Evolutionary conservation across 2,329 filamentous ascomycete genomes (phyloP), one percentile per base, ranked within the genome.

Genomic region (Aspergillus oerlinghausenensis): DNA sequence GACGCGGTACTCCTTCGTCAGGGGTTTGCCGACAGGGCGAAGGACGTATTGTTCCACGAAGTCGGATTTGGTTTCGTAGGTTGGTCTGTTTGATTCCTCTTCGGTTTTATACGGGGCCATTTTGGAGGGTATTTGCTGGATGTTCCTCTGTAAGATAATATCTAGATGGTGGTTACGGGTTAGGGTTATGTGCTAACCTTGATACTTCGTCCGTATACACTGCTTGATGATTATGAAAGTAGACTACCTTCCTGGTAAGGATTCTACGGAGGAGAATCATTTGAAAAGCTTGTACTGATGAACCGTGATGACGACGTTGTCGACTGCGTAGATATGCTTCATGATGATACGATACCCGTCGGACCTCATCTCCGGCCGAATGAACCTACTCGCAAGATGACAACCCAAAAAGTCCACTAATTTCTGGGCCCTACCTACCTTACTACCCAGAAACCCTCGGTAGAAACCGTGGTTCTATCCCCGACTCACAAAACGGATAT

Each of bases 1-100:
- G 78, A 95, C 85, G 72, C 91, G 89, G 83, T 94, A 89, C 83
- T 95, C 90, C 73, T 93, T 80, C 67, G 90, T 95, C 82, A 93
- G 86, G 70, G 89, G 84, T 68, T 88, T 84, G 67, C 81, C 91
- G 72, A 92, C 82, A 83, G 92, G 93, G 80, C 90, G 86, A 6
- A 47, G 43, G 42, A 23, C 43, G 21, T 47, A 47, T 4, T 25
- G 11, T 23, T 23, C 19, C 19, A 47, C 19, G 1, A 14, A 23
- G 14, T 23, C 43, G 73, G 86, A 77, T 69, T 79, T 81, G 81
- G 86, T 88, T 95, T 17, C n/a, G n/a, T 17, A 17, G 32, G 5
- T 17, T 17, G 32, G 14, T 38, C 14, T 7, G 14, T 6, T 38
- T 17, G 32, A 38, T 38, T 17, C 32, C 17, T 38, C 32, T 38